Evolutionary conservation across 2,329 filamentous ascomycete genomes (phyloP).

Genomic region (Apiospora hydei): DNA sequence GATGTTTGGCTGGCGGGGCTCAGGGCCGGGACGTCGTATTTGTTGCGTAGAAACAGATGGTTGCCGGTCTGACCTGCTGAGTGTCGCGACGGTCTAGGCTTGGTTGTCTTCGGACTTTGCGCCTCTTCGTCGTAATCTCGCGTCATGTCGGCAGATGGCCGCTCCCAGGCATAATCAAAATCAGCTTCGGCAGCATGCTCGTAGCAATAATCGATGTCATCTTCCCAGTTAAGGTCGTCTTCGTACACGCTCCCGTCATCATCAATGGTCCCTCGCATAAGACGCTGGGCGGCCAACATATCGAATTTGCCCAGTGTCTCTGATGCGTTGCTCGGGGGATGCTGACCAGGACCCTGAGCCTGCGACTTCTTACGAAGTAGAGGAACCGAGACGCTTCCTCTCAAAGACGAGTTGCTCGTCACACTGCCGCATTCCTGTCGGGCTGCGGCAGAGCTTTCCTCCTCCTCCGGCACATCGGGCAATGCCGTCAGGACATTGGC

Average conservation of each 20-base stretch:
- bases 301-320: conserved; percentile 59
- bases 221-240: conserved; percentile 64
- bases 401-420: conserved; percentile 59
- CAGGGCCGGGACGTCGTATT: conserved; percentile 54
- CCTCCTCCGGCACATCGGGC: conserved; percentile 69
- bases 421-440: conserved; percentile 50
- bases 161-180: conserved; percentile 72
- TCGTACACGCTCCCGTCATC: conserved; percentile 34
- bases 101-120: conserved; percentile 1
- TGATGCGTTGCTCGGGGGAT: conserved; percentile 57
- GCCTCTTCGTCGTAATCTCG: conserved; percentile 39
- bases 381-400: conserved; percentile 63
- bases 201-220: conserved; percentile 75
- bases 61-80: conserved; percentile 25
- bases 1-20: conserved; percentile 59
- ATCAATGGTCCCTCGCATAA: conserved; percentile 37
- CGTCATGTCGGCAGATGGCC: conserved; percentile 58
- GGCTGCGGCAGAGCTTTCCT: conserved; percentile 53
- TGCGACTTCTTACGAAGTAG: conserved; percentile 55
- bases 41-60: conserved; percentile 41
- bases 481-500: conserved; percentile 50
- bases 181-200: conserved; percentile 72
- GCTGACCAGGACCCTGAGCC: conserved; percentile 38
- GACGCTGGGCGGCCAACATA: conserved; percentile 45
- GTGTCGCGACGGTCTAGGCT: neutral